A percentile compares a stretch with the other conserved stretches of the same genome.
Conservation (phyloP, 2,329 filamentous ascomycete genomes). For the Colletotrichum endophyticum region DNA sequence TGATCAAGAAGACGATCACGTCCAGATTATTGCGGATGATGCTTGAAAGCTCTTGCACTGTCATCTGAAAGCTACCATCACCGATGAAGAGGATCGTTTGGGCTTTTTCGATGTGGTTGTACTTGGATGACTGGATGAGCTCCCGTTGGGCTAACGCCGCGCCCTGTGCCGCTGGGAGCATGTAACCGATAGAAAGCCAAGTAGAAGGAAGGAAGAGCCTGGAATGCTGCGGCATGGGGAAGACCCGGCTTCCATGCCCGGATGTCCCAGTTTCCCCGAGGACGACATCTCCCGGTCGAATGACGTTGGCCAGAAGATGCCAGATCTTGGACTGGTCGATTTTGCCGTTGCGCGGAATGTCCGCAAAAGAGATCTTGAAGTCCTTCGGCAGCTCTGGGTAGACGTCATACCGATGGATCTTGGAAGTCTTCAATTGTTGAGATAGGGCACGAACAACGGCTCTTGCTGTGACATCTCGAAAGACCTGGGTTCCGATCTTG, state of each 20-base stretch:
- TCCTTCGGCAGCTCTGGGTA: conserved; percentile 32
- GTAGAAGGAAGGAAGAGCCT: conserved; percentile 55
- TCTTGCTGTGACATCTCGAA: conserved; percentile 31
- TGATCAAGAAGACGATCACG: conserved; percentile 55
- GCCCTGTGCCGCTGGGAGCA: conserved; percentile 61
- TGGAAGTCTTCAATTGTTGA: conserved; percentile 25
- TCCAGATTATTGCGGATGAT: conserved; percentile 61
- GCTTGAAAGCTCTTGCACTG: conserved; percentile 68
- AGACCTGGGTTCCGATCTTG: conserved; percentile 23
- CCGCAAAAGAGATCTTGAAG: conserved; percentile 19
- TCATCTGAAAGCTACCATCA: conserved; percentile 70
- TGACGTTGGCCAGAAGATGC: conserved; percentile 26
- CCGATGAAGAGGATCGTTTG: conserved; percentile 63
- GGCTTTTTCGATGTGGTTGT: conserved; percentile 40
- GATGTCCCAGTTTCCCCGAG: conserved; percentile 64
- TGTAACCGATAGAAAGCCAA: conserved; percentile 67
- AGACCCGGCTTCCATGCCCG: conserved; percentile 56
- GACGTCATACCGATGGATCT: conserved; percentile 25
- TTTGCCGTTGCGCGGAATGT: conserved; percentile 27
- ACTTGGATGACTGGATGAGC: conserved; percentile 31
- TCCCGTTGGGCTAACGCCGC: conserved; percentile 60
- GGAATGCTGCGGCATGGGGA: conserved; percentile 52
- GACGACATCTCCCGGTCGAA: conserved; percentile 58
- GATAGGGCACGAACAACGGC: conserved; percentile 26
- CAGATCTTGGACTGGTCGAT: conserved; percentile 56